Evolutionary conservation across 306 rosid genomes (phyloP).

Genomic region (Neltuma alba): DNA sequence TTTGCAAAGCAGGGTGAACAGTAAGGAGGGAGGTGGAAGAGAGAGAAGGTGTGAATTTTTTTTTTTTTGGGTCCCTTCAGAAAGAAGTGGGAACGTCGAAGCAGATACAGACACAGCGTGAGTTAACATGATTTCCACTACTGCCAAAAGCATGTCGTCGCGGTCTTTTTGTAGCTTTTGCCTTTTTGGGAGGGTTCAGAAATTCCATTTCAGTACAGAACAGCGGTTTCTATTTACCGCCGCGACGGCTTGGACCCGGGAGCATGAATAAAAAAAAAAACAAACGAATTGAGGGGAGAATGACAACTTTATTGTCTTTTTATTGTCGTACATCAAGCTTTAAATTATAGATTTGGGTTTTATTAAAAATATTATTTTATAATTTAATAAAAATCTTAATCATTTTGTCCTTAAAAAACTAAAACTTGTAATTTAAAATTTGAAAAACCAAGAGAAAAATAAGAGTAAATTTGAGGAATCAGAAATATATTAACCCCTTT

Average conservation of each 20-base stretch:
- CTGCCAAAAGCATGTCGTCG: constrained; percentile 65
- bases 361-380: too few species aligned
- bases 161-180: constrained; percentile 66
- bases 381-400: too few species aligned
- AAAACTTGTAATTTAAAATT: too few species aligned
- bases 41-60: background rate
- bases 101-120: constrained; percentile 44
- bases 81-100: constrained; percentile 49
- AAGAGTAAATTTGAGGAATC: too few species aligned
- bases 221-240: background rate
- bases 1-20: constrained; percentile 43
- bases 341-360: too few species aligned
- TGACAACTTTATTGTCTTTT: too few species aligned
- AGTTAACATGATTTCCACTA: constrained; percentile 64
- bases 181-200: background rate
- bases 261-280: too few species aligned
- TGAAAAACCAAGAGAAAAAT: too few species aligned
- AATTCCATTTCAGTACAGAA: constrained; percentile 38
- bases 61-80: background rate
- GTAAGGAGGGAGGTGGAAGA: constrained; percentile 29
- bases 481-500: too few species aligned
- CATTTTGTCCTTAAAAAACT: too few species aligned
- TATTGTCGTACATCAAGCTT: too few species aligned
- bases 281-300: too few species aligned
- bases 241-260: background rate